Evolutionary conservation across 2,329 filamentous ascomycete species (phyloP), one percentile per base, ranked within the genome.

Genomic region (Polychaeton citri): DNA sequence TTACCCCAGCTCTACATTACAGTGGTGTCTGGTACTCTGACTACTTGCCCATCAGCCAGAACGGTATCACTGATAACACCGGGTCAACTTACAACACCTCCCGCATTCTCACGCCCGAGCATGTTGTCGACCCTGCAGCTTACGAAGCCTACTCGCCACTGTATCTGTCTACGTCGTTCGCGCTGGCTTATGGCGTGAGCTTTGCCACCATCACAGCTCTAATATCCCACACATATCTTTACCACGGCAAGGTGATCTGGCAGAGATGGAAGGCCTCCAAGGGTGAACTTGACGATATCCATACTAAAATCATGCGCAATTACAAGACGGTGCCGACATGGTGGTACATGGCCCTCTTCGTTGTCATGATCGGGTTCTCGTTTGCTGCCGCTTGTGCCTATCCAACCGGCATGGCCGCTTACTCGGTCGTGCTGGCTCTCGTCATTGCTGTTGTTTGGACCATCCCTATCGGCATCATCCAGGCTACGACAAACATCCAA

Each of bases 381-480:
- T 34, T 48, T 6, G 44, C 35, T 6, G 38, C 41, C 2, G 37
- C 44, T 6, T 34, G 42, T 2, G 46, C 76, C 51, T 85, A 83
- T 52, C 83, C 83, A 1, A 71, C 90, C 32, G 78, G 87, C 52
- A 66, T 92, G 1, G 83, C 83, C 0, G 92, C 84, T 81, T 90
- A 88, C 48, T 84, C 84, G 3, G 66, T 92, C 3, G 63, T 92
- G 6, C 69, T 92, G 5, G 80, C 84, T 2, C 68, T 93, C 2
- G 74, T 66, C 28, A 84, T 92, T 37, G 86, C 82, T 42, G 74
- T 76, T 17, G 59, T 86, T 34, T 79, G 90, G 43, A 92, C 90
- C 59, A 85, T 93, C 42, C 85, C 85, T 6, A 88, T 90, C 43
- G 84, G 85, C 43, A 92, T 92, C 52, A 81, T 93, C 50, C 90